A percentile compares a stretch with the other conserved stretches of the same genome.
phyloP scores from a whole-genome alignment of 192 early-diverging fungal genomes.

The Coemansia sp. region DNA sequence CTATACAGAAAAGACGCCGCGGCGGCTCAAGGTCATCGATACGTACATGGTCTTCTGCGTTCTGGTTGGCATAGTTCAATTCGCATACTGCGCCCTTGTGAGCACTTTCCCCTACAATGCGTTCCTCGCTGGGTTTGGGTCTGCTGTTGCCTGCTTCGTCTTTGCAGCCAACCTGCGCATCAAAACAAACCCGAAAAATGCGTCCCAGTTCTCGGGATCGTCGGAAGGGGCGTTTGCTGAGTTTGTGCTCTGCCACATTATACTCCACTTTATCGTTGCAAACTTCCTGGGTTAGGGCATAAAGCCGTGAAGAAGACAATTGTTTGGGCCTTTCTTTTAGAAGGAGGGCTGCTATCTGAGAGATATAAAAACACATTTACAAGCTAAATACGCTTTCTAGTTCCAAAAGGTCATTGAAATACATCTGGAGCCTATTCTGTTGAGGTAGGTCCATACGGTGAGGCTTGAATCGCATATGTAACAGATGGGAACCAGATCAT shows the following conservation, averaged over 20 bases:
- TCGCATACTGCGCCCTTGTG: conserved; percentile 80
- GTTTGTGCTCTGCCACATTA: conserved; percentile 81
- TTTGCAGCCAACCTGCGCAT: conserved; percentile 90
- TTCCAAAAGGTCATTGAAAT: too few species aligned
- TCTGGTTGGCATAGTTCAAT: conserved; percentile 88
- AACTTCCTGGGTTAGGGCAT: conserved; percentile 81
- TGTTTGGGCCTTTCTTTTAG: not conserved
- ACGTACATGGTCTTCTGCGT: conserved; percentile 90
- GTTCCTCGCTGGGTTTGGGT: conserved; percentile 94
- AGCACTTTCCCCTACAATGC: conserved; percentile 98
- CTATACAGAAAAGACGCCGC: conserved; percentile 72
- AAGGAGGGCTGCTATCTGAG: too few species aligned
- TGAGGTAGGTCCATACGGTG: too few species aligned
- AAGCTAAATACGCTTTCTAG: too few species aligned
- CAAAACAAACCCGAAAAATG: conserved; percentile 85
- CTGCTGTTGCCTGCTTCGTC: conserved; percentile 90
- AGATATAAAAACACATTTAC: too few species aligned
- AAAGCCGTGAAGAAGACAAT: conserved; percentile 16
- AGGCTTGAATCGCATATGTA: not conserved
- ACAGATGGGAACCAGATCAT: too few species aligned
- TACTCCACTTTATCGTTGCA: conserved; percentile 89
- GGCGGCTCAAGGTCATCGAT: conserved; percentile 88
- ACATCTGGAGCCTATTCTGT: too few species aligned
- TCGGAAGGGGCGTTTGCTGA: conserved; percentile 94
- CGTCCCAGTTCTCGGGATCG: conserved; percentile 65